Base-by-base conservation (phyloP, 805 yeast species). In the Candida nitratophila region DNA sequence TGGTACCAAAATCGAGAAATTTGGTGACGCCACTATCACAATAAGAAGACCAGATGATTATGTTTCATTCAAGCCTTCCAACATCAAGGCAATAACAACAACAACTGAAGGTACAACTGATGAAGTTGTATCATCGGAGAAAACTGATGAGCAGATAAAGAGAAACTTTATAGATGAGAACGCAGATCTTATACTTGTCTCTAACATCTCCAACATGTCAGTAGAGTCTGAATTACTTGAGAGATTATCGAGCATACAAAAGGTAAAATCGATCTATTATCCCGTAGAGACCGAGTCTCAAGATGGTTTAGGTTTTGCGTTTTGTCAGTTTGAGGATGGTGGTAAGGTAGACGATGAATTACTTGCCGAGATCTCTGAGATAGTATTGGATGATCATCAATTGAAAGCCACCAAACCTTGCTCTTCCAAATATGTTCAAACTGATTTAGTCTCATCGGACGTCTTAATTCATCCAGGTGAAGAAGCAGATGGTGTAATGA, bases 261-360 rank as follows among this genome's bases (percentile, higher is more conserved):
- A 53, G 16, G 50, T 81, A 1, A 56, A 59, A 20, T 60, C 65
- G 0, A 63, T 79, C 34, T 67, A 69, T 34, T 51, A 77, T 17
- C 50, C 79, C 15, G 57, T 69, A 14, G 80, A 77, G 47, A 66
- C 68, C 36, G 67, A 72, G 6, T 65, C 79, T 3, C 71, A 70
- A 39, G 70, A 68, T n/a, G 70, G 80, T 1, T 63, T 69, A 47
- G 88, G 88, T 1, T 56, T 78, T 21, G 83, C 77, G 2, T 81
- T 81, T 62, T 74, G 16, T 21, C 30, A 22, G 7, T 36, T 36
- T n/a, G 32, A 8, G 4, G 32, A 29, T 4, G 4, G 15, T 14
- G 15, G 5, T 10, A n/a, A 29, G n/a, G 12, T 8, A 4, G 14
- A 12, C 16, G 19, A 12, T 5, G 35, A n/a, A 6, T 6, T 32